A percentile compares a stretch with the other conserved stretches of the same genome.
These are phyloP conservation scores for Zalaria obscura DNA, from an alignment of 2,329 filamentous ascomycete species.

Conservation along the genomic window DNA sequence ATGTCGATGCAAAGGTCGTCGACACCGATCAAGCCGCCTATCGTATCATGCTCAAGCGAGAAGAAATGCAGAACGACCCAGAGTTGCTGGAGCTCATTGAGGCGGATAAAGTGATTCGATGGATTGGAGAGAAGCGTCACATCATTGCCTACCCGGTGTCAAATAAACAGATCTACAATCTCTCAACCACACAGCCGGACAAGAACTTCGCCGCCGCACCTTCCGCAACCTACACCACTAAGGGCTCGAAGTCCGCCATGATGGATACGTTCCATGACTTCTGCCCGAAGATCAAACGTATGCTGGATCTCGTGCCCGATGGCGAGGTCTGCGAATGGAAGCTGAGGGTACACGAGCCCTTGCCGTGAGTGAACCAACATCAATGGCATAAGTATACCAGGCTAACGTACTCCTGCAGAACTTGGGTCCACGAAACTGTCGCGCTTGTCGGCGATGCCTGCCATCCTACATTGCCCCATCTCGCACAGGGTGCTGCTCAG, in stretches of 20 bases:
- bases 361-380: conserved; percentile 22
- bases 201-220: conserved; percentile 43
- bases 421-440: conserved; percentile 41
- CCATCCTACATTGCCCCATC: conserved; percentile 49
- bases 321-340: conserved; percentile 57
- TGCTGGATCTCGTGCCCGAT: conserved; percentile 47
- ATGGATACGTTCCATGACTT: conserved; percentile 45
- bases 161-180: conserved; percentile 52
- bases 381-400: background rate
- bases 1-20: conserved; percentile 40
- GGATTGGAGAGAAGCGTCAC: conserved; percentile 63
- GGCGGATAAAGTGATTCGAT: conserved; percentile 53
- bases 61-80: conserved; percentile 51
- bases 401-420: conserved; percentile 13
- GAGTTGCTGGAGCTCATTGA: conserved; percentile 55
- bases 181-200: conserved; percentile 49
- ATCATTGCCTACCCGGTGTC: conserved; percentile 67
- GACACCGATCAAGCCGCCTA: conserved; percentile 68
- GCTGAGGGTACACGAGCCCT: conserved; percentile 44
- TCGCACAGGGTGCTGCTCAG: conserved; percentile 51
- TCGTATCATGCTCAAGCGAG: conserved; percentile 59
- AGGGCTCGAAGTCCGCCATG: conserved; percentile 47
- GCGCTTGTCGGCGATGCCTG: conserved; percentile 46
- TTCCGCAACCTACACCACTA: conserved; percentile 49
- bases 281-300: conserved; percentile 44